Percentiles rank a stretch among this genome's conserved stretches.
Evolutionary conservation across 2,329 filamentous ascomycete genomes (phyloP).

Genomic region (Scedosporium minutisporum): DNA sequence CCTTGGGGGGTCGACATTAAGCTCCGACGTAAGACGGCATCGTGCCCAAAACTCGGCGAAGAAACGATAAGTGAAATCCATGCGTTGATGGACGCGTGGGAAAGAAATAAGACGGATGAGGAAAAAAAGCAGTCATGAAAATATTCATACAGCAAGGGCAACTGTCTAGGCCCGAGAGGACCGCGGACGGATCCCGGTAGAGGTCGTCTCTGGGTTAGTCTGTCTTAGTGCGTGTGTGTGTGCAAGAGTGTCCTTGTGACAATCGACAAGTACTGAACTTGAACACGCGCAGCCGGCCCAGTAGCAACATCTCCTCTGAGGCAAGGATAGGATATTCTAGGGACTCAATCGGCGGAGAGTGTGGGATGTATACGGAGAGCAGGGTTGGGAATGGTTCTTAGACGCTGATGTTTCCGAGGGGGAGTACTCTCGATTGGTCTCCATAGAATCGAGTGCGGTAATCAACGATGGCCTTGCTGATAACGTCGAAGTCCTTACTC

Average conservation of each 20-base stretch:
- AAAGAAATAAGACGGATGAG: neutral
- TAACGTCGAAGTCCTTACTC: slow-evolving; percentile 55
- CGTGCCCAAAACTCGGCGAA: too few species aligned
- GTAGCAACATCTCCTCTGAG: too few species aligned
- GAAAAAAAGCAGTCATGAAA: neutral
- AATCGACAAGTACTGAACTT: too few species aligned
- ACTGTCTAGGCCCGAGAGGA: neutral
- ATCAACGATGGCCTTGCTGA: slow-evolving; percentile 57
- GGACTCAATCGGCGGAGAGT: too few species aligned
- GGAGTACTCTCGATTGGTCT: slow-evolving; percentile 54
- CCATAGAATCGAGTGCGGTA: slow-evolving; percentile 56
- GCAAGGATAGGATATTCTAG: neutral
- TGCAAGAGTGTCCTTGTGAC: too few species aligned
- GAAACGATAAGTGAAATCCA: too few species aligned
- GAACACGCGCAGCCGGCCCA: neutral
- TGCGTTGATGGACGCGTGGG: neutral
- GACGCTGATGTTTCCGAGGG: slow-evolving; percentile 38
- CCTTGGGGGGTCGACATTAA: neutral
- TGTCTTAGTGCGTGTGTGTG: too few species aligned
- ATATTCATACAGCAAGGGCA: neutral
- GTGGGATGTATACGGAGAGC: neutral
- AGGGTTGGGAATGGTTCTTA: slow-evolving; percentile 11
- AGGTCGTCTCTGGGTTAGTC: too few species aligned
- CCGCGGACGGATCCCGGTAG: neutral
- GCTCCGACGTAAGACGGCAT: neutral